These are phyloP conservation scores for Plasmodium berghei DNA, from an alignment of 169 alveolate species.

Conservation along the genomic window DNA sequence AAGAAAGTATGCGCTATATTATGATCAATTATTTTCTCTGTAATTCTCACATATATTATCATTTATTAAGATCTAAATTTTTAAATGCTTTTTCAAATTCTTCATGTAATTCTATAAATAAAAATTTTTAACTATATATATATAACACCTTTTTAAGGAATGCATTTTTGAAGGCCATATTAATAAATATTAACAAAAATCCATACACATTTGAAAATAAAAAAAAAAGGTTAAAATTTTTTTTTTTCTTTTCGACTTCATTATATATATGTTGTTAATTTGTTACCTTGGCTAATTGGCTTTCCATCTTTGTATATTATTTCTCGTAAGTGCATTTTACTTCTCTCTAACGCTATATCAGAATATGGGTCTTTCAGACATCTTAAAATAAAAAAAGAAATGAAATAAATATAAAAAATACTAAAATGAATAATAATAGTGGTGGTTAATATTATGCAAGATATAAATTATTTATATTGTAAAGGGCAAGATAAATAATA, in stretches of 20 bases:
- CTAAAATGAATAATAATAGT: background rate
- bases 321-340: slow-evolving; percentile 82
- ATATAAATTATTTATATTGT: background rate
- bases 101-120: slow-evolving; percentile 66
- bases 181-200: no score
- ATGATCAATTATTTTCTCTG: background rate
- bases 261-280: background rate
- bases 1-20: no score
- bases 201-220: background rate
- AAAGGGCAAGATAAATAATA: no score
- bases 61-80: slow-evolving; percentile 21
- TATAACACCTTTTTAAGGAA: background rate
- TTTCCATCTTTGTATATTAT: slow-evolving; percentile 82
- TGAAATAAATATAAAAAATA: slow-evolving; percentile 6
- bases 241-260: background rate
- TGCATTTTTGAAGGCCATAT: no score
- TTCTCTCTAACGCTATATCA: slow-evolving; percentile 86
- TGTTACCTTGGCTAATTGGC: slow-evolving; percentile 84
- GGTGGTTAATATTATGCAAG: background rate
- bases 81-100: slow-evolving; percentile 73
- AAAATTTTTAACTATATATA: background rate
- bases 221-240: background rate
- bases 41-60: slow-evolving; percentile 1
- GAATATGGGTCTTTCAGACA: slow-evolving; percentile 87
- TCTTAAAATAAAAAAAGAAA: slow-evolving; percentile 56